Percentiles rank a stretch among this genome's conserved stretches.
These are phyloP conservation scores for Heritiera fomes DNA, from an alignment of 345 rosid genomes.

Conservation along the genomic window DNA sequence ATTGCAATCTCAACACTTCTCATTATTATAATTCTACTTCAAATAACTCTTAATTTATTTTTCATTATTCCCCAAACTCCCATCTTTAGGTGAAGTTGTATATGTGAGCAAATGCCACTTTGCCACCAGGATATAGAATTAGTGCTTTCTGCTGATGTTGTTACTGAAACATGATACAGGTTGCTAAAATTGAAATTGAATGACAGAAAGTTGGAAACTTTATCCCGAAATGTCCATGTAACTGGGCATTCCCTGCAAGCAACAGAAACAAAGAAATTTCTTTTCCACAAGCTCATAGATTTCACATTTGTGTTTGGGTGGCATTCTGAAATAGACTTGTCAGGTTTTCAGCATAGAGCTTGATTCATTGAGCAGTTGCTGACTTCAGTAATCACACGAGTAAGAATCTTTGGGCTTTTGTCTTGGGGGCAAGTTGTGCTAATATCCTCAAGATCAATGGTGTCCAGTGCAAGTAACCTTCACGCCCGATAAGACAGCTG, in stretches of 20 bases:
- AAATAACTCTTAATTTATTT: too few species aligned
- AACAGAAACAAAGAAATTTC: not conserved
- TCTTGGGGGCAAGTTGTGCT: conserved; percentile 3
- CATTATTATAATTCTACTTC: too few species aligned
- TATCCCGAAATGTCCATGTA: not conserved
- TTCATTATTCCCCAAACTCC: too few species aligned
- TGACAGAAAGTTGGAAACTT: not conserved
- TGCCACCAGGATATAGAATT: not conserved
- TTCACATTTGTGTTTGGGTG: not conserved
- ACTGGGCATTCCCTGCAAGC: not conserved
- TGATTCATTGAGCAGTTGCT: not conserved
- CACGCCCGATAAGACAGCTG: not conserved
- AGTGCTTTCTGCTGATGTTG: not conserved
- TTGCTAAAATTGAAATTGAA: not conserved
- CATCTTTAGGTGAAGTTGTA: not conserved
- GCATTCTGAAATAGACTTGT: not conserved
- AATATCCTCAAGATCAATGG: not conserved
- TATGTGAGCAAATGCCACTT: not conserved
- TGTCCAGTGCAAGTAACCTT: not conserved
- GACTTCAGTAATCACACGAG: not conserved
- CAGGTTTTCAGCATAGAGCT: not conserved
- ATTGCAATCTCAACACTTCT: too few species aligned
- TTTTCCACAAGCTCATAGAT: not conserved
- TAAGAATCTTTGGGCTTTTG: not conserved
- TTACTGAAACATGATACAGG: not conserved